These are phyloP conservation scores for Vigna reflexopilosa DNA, from an alignment of 306 rosid genomes.

Conservation along the genomic window DNA sequence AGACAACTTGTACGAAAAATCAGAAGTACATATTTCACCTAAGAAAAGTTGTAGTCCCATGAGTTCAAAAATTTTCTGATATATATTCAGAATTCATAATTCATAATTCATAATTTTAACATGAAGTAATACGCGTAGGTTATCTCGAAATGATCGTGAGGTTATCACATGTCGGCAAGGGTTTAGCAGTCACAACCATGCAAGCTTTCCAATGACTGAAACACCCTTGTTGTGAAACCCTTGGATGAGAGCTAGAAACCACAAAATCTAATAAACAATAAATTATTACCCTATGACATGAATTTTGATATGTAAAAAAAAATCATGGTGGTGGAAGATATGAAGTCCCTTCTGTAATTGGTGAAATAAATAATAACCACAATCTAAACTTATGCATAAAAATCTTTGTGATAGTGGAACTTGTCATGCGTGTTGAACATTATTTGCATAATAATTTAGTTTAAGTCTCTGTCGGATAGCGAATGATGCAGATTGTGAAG, in stretches of 20 bases:
- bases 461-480: constrained; percentile 34
- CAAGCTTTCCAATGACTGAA: constrained; percentile 33
- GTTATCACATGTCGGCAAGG: constrained; percentile 40
- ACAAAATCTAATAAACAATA: not conserved
- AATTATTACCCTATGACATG: not conserved
- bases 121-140: not conserved
- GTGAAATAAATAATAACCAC: constrained; percentile 20
- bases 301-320: not conserved
- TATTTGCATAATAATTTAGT: constrained; percentile 39
- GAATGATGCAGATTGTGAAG: constrained; percentile 46
- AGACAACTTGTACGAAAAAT: not conserved
- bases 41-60: not conserved
- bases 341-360: constrained; percentile 6
- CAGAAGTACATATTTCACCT: not conserved
- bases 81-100: not conserved
- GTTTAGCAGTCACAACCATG: constrained; percentile 28
- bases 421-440: constrained; percentile 27
- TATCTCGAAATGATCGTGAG: constrained; percentile 7
- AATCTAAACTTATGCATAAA: not conserved
- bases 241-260: not conserved
- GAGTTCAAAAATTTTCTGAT: not conserved
- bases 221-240: constrained; percentile 13
- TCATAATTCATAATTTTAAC: not conserved
- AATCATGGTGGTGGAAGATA: not conserved
- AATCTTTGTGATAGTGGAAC: constrained; percentile 5